Evolutionary conservation across 495 filamentous ascomycete genomes (phyloP).

Genomic region (Terfezia boudieri): DNA sequence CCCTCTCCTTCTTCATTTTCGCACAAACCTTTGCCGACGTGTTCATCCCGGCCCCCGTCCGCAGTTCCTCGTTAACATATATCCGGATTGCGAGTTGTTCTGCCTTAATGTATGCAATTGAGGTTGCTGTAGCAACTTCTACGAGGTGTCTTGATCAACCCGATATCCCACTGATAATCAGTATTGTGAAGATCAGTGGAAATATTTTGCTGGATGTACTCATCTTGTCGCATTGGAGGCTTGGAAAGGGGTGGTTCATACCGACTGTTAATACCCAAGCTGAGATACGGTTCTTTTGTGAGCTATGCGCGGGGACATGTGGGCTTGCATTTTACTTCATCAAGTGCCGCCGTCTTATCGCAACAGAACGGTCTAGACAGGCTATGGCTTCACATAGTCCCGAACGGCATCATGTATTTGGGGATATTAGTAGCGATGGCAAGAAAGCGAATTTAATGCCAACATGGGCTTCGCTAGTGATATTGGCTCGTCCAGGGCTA

Average conservation of each 20-base stretch:
- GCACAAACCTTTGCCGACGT: conserved; percentile 31
- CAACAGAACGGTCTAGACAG: no score
- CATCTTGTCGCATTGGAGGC: conserved; percentile 44
- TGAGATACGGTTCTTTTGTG: conserved; percentile 37
- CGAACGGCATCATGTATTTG: background rate
- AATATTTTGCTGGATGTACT: conserved; percentile 52
- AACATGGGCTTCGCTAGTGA: no score
- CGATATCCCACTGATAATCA: conserved; percentile 50
- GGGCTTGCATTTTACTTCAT: conserved; percentile 38
- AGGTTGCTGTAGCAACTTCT: conserved; percentile 36
- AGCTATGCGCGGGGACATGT: conserved; percentile 30
- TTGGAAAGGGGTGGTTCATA: conserved; percentile 25
- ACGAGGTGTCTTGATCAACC: conserved; percentile 39
- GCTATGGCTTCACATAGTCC: no score
- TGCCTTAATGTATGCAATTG: conserved; percentile 37
- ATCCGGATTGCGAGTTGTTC: conserved; percentile 42
- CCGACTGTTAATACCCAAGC: conserved; percentile 35
- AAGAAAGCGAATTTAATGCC: no score
- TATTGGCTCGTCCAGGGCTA: conserved; percentile 26
- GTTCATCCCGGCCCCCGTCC: conserved; percentile 40
- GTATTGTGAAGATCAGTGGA: conserved; percentile 33
- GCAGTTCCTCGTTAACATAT: conserved; percentile 35
- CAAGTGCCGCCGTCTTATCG: no score
- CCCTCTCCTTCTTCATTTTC: conserved; percentile 34
- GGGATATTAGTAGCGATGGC: background rate